These are phyloP conservation scores for Iodosphaeria phyllophila DNA, from an alignment of 2,329 filamentous ascomycete genomes.

Conservation along the genomic window DNA sequence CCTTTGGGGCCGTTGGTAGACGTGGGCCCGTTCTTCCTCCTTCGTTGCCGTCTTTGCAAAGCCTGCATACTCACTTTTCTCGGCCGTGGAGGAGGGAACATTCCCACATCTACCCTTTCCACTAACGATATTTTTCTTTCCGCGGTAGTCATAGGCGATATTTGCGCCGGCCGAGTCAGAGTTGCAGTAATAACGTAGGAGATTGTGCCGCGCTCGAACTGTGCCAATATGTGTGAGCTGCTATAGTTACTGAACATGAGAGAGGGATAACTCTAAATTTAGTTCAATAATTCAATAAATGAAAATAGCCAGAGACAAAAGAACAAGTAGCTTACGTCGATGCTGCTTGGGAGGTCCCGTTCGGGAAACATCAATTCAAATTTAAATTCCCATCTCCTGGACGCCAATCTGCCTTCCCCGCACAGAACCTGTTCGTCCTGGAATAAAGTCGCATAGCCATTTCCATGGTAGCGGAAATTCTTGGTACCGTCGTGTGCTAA, in stretches of 20 bases:
- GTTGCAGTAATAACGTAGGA: conserved; percentile 83
- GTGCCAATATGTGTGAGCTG: too few relatives aligned
- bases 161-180: conserved; percentile 72
- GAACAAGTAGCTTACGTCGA: conserved; percentile 71
- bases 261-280: too few relatives aligned
- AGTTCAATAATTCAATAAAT: too few relatives aligned
- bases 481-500: conserved; percentile 16
- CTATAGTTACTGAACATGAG: too few relatives aligned
- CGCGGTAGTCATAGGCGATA: conserved; percentile 61
- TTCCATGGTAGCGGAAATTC: conserved; percentile 44
- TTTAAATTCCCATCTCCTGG: conserved; percentile 62
- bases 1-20: too few relatives aligned
- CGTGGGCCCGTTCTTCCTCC: conserved; percentile 33
- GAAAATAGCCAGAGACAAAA: too few relatives aligned
- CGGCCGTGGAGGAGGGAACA: conserved; percentile 54
- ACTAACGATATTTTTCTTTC: conserved; percentile 65
- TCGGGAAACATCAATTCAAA: conserved; percentile 55
- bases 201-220: conserved; percentile 93
- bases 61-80: conserved; percentile 77
- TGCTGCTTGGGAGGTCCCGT: conserved; percentile 66
- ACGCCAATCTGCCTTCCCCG: conserved; percentile 56
- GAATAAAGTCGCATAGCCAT: conserved; percentile 64
- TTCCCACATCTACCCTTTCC: conserved; percentile 71
- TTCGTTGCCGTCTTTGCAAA: conserved; percentile 50
- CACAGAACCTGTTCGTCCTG: conserved; percentile 68